Evolutionary conservation across 208 protist genomes (phyloP).

Genomic region (Acanthamoeba pearcei): DNA sequence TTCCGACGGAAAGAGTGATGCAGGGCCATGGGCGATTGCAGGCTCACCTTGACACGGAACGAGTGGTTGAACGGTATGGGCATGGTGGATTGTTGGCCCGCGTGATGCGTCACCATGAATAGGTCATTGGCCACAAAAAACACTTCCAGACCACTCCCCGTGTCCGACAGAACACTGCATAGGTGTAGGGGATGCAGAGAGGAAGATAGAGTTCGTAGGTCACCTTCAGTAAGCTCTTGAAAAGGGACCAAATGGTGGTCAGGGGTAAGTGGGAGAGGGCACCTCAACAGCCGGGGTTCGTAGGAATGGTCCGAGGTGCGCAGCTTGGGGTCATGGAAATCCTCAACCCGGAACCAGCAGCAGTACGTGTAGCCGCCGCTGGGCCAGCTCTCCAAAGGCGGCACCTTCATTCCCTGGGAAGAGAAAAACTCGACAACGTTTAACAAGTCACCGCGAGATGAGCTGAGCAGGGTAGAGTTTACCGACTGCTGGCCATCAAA

Average conservation of each 20-base stretch:
- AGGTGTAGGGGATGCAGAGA: no score
- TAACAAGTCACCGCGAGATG: no score
- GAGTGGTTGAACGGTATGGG: slow-evolving; percentile 36
- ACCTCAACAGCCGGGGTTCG: slow-evolving; percentile 12
- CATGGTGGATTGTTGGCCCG: not conserved
- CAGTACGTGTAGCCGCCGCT: not conserved
- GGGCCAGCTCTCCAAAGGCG: slow-evolving; percentile 15
- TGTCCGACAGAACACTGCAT: no score
- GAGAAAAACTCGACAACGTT: not conserved
- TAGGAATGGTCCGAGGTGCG: slow-evolving; percentile 14
- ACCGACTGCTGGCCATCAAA: slow-evolving; percentile 52
- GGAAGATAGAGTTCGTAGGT: no score
- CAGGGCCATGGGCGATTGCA: not conserved
- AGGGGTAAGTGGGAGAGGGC: not conserved
- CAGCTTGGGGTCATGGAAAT: slow-evolving; percentile 26
- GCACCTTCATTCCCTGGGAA: slow-evolving; percentile 22
- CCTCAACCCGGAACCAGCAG: slow-evolving; percentile 27
- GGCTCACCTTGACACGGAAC: slow-evolving; percentile 35
- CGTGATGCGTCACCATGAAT: no score
- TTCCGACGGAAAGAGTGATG: no score
- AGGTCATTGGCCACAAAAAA: no score
- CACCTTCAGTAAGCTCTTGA: not conserved
- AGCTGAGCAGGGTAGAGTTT: not conserved
- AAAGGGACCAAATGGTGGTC: not conserved
- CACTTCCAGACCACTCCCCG: no score